Evolutionary conservation across 78 protist species (phyloP).

Genomic region (Cavenderia fasciculata): DNA sequence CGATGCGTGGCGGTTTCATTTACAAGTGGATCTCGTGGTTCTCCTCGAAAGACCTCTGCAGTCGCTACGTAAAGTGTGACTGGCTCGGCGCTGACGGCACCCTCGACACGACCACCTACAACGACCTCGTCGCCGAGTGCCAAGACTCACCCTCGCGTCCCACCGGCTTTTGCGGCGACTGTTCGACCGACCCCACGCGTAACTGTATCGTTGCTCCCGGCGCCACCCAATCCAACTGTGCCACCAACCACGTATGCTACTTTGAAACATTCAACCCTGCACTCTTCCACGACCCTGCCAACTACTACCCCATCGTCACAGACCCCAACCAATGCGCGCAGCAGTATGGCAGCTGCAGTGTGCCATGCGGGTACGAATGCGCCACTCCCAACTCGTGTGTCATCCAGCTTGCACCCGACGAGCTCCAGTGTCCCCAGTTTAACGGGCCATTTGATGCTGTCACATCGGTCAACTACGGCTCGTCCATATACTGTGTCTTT

Average conservation of each 20-base stretch:
- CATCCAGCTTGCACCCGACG: background rate
- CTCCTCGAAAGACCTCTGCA: background rate
- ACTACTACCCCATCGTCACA: background rate
- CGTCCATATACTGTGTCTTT: no score
- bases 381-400: background rate
- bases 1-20: background rate
- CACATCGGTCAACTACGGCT: no score
- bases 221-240: background rate
- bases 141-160: background rate
- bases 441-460: no score
- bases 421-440: no score
- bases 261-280: background rate
- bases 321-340: constrained; percentile 11
- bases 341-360: constrained; percentile 5
- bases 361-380: constrained; percentile 25
- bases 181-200: constrained; percentile 7
- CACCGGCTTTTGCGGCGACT: constrained; percentile 51
- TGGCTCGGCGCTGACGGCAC: constrained; percentile 36
- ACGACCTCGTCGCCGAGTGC: background rate
- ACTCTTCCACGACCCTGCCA: background rate
- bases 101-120: background rate
- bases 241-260: constrained; percentile 18
- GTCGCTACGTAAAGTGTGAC: background rate
- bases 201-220: background rate
- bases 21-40: background rate